Conservation (phyloP, 768 basidiomycete species). For the Kwoniella sp. region DNA sequence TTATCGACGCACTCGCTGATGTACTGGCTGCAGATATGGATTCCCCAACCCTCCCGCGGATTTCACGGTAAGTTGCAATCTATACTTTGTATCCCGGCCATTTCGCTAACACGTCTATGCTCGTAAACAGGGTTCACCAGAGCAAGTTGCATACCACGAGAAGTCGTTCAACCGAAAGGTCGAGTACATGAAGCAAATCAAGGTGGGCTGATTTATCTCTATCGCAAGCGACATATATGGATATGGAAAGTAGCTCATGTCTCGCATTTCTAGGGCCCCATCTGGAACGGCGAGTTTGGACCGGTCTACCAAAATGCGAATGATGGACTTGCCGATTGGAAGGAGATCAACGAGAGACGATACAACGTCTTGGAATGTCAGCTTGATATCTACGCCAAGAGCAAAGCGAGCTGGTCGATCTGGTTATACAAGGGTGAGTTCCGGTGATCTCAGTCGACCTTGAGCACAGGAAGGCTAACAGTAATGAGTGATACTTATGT, state of each 20-base stretch:
- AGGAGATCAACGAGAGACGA: constrained; percentile 66
- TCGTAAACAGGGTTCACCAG: constrained; percentile 14
- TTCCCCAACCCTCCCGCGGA: constrained; percentile 65
- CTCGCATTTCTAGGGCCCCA: constrained; percentile 9
- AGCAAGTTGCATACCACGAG: constrained; percentile 21
- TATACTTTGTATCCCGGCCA: not conserved
- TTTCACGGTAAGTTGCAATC: constrained; percentile 56
- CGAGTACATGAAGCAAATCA: constrained; percentile 67
- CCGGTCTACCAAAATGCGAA: constrained; percentile 64
- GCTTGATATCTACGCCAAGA: constrained; percentile 69
- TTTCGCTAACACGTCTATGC: not conserved
- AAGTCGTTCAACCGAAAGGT: constrained; percentile 68
- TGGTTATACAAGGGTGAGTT: constrained; percentile 74
- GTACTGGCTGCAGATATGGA: constrained; percentile 59
- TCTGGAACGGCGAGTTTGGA: constrained; percentile 82
- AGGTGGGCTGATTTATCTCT: constrained; percentile 43
- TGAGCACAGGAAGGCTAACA: too few relatives aligned
- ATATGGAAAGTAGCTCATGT: too few relatives aligned
- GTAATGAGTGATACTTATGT: too few relatives aligned
- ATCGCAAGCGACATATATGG: too few relatives aligned
- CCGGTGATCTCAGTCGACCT: constrained; percentile 57
- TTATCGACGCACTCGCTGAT: not conserved
- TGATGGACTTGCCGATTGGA: constrained; percentile 64
- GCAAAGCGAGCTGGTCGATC: constrained; percentile 67
- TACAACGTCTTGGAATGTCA: constrained; percentile 73